Base-by-base conservation (phyloP, 352 stramenopile genomes). In the Phytophthora sp. region DNA sequence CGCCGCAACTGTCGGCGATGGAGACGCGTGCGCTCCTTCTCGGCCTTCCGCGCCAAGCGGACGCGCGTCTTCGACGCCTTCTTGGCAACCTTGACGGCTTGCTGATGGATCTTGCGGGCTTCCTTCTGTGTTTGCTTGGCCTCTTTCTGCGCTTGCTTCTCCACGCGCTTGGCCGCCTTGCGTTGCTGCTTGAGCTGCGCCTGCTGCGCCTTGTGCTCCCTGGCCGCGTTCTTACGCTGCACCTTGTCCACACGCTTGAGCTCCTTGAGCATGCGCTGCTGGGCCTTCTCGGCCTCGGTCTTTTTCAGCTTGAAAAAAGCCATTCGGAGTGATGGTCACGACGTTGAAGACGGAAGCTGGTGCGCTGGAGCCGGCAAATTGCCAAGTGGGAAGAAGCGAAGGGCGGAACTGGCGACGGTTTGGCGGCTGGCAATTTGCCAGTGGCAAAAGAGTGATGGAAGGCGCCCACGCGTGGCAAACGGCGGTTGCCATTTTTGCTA, bases 201-300 rank as follows among this genome's bases (percentile, higher is more conserved):
- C 27, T 67, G 56, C 59, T 71, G 41, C 24, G 27, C 47, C 61
- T 79, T 73, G 46, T 61, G 54, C 21, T 59, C 52, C 50, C 61
- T 61, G 11, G 57, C 41, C 7, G 51, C 65, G 21, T 46, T 24
- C 31, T 76, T 71, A n/a, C 53, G 36, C 18, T 66, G 62, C 31
- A 42, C 16, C 60, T 80, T 80, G 49, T 49, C 61, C 27, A 45
- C 57, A 9, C 66, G 71, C 41, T 77, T 35, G 12, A 75, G 61
- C 46, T 74, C 66, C 31, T 74, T 66, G 4, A 67, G 63, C 15
- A 39, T 16, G 29, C 56, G 66, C n/a, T 44, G 57, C 13, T 69
- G 57, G 13, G 38, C 58, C 41, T 66, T 66, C 38, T 77, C 68
- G 26, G 66, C 74, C 23, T 77, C 61, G 15, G 56, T 73, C 44